These are phyloP conservation scores for Penicillium mononematosum DNA, from an alignment of 495 filamentous ascomycete species.

Conservation along the genomic window DNA sequence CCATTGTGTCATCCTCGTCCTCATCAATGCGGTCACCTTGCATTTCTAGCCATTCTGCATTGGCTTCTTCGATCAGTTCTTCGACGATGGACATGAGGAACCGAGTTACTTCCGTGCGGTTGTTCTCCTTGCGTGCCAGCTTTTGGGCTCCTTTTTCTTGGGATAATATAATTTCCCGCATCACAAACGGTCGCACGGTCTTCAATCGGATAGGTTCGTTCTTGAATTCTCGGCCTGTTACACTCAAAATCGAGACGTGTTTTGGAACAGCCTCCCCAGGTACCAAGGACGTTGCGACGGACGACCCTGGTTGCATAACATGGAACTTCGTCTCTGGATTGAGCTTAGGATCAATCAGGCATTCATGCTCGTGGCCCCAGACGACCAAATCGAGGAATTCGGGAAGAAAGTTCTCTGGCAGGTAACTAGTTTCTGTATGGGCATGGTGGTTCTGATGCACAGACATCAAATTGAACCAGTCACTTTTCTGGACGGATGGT, in stretches of 20 bases:
- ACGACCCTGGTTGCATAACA: conserved; percentile 97
- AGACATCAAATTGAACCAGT: conserved; percentile 96
- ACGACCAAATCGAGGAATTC: conserved; percentile 88
- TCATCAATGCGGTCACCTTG: conserved; percentile 57
- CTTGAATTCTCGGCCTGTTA: conserved; percentile 79
- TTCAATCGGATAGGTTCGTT: conserved; percentile 81
- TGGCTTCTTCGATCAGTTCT: conserved; percentile 82
- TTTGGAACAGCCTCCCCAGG: conserved; percentile 91
- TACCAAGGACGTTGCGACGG: conserved; percentile 87
- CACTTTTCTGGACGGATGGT: conserved; percentile 74
- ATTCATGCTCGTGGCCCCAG: conserved; percentile 99
- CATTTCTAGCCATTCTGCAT: conserved; percentile 69
- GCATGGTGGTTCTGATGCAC: conserved; percentile 97
- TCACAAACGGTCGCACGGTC: conserved; percentile 87
- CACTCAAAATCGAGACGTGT: conserved; percentile 78
- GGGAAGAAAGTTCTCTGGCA: conserved; percentile 92
- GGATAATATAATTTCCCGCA: conserved; percentile 74
- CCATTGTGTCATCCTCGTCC: conserved; percentile 53
- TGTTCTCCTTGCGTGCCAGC: conserved; percentile 75
- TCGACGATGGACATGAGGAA: conserved; percentile 76
- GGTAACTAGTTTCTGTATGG: conserved; percentile 83
- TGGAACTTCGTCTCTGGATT: conserved; percentile 88
- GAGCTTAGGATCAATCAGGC: conserved; percentile 74
- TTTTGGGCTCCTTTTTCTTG: conserved; percentile 75
- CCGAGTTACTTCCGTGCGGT: conserved; percentile 72